A percentile compares a stretch with the other conserved stretches of the same genome.
Conservation (phyloP, 257 asterid species). For the Salvia splendens region DNA sequence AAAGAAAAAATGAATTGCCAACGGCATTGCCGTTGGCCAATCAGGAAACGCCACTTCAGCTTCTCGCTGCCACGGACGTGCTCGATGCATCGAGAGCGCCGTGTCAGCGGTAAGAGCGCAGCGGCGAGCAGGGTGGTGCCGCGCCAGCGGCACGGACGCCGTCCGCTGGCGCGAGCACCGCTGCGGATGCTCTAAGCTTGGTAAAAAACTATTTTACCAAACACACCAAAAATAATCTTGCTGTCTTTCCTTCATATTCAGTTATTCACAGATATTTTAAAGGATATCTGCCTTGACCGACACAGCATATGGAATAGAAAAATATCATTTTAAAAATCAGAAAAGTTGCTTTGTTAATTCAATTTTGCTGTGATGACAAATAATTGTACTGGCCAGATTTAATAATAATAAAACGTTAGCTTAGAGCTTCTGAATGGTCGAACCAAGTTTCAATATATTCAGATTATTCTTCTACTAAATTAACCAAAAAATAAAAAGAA, state of each 20-base stretch:
- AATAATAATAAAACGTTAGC: neutral
- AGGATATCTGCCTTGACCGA: neutral
- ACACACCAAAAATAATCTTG: too few species aligned
- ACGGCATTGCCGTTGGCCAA: too few species aligned
- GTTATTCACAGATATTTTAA: neutral
- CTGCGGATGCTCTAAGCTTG: too few species aligned
- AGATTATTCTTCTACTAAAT: neutral
- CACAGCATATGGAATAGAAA: neutral
- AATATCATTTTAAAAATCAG: slow-evolving; percentile 2
- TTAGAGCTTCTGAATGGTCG: neutral
- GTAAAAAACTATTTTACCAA: too few species aligned
- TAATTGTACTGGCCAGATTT: neutral
- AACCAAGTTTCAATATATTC: neutral
- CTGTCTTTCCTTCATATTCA: neutral
- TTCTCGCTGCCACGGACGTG: too few species aligned
- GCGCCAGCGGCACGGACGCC: too few species aligned
- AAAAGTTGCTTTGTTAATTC: neutral
- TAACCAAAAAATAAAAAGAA: neutral
- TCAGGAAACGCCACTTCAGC: too few species aligned
- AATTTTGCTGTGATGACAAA: slow-evolving; percentile 2
- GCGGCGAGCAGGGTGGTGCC: too few species aligned
- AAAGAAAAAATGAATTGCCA: too few species aligned
- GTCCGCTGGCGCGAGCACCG: too few species aligned
- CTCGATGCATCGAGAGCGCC: too few species aligned
- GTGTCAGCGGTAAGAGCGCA: too few species aligned